These are phyloP conservation scores for Kalanchoe fedtschenkoi DNA, from an alignment of 164 flowering plant genomes.

Conservation along the genomic window DNA sequence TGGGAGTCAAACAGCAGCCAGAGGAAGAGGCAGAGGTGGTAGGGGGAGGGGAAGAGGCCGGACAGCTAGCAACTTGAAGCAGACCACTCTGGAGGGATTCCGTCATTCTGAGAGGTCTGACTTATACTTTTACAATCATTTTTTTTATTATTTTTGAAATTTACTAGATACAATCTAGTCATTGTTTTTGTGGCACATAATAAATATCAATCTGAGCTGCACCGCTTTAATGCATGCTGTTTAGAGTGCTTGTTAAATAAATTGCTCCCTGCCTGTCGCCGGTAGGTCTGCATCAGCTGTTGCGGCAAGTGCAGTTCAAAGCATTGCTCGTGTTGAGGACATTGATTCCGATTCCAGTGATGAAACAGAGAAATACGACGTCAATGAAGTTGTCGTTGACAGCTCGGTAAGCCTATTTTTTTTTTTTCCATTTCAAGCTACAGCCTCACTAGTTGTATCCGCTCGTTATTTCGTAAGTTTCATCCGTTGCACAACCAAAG, in stretches of 20 bases:
- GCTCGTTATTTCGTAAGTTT: background rate
- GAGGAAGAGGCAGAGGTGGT: slow-evolving; percentile 79
- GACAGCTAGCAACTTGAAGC: slow-evolving; percentile 56
- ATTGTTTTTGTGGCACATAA: background rate
- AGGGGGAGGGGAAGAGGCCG: slow-evolving; percentile 46
- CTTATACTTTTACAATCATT: background rate
- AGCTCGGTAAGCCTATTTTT: slow-evolving; percentile 49
- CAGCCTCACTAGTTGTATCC: background rate
- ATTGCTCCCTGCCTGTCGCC: background rate
- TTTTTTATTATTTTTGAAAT: background rate
- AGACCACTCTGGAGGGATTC: slow-evolving; percentile 77
- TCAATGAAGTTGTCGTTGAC: slow-evolving; percentile 39
- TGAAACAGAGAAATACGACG: slow-evolving; percentile 33
- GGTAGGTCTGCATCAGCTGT: slow-evolving; percentile 66
- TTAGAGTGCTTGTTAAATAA: background rate
- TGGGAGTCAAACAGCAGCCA: slow-evolving; percentile 38
- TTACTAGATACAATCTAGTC: background rate
- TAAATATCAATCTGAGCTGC: background rate
- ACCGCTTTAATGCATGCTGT: background rate
- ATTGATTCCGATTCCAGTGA: slow-evolving; percentile 68
- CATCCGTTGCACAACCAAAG: background rate
- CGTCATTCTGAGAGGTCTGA: slow-evolving; percentile 65
- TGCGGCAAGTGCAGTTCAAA: slow-evolving; percentile 47
- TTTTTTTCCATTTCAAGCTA: background rate
- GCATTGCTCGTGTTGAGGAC: slow-evolving; percentile 42